phyloP scores from a whole-genome alignment of 768 basidiomycete species.

The Hericium alpestre region DNA sequence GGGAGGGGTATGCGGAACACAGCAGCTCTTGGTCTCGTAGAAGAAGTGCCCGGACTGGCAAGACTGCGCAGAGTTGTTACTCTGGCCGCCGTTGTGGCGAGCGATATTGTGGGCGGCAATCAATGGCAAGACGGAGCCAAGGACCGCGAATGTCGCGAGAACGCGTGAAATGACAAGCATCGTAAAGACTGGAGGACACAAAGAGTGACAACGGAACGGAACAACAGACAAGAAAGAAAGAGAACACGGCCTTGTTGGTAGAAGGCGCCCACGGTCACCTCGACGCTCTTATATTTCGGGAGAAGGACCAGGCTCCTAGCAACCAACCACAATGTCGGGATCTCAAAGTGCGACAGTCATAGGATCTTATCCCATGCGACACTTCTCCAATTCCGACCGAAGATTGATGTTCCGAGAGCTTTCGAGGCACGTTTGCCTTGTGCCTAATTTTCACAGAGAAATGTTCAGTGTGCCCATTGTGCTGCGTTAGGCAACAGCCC shows the following conservation, averaged over 20 bases:
- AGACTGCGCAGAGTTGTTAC: too few species aligned
- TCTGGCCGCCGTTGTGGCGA: not conserved
- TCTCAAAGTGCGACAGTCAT: not conserved
- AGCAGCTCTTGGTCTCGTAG: slow-evolving; percentile 9
- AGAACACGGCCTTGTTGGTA: slow-evolving; percentile 4
- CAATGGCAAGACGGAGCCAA: slow-evolving; percentile 25
- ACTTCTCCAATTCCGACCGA: too few species aligned
- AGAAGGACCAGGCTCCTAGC: not conserved
- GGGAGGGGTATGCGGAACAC: slow-evolving; percentile 19
- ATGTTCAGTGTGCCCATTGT: too few species aligned
- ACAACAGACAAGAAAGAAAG: slow-evolving; percentile 15
- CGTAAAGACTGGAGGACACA: slow-evolving; percentile 19
- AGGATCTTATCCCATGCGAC: not conserved
- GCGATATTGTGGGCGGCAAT: slow-evolving; percentile 15
- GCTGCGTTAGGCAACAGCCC: too few species aligned
- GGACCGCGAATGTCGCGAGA: slow-evolving; percentile 21
- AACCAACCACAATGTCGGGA: not conserved
- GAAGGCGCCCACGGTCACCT: not conserved
- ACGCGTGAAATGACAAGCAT: slow-evolving; percentile 28
- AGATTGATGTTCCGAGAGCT: too few species aligned
- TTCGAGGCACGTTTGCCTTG: too few species aligned
- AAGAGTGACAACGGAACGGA: slow-evolving; percentile 21
- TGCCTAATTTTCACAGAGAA: too few species aligned
- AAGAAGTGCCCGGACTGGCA: slow-evolving; percentile 17
- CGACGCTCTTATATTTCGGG: not conserved